Evolutionary conservation across 805 yeast species (phyloP).

Genomic region (Cyberlindnera meyerae): DNA sequence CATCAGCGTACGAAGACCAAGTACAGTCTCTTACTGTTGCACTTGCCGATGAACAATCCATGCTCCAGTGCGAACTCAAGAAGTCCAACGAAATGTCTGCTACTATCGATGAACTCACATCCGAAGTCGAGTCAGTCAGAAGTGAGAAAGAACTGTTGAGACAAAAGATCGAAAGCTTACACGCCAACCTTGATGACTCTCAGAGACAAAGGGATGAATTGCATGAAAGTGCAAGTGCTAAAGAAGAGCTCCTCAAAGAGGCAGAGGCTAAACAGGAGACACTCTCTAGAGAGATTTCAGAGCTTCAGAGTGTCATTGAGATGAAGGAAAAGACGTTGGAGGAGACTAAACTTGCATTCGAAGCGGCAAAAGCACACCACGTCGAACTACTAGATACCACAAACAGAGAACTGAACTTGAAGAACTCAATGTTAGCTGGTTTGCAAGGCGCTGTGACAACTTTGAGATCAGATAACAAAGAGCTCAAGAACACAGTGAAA

Average conservation of each 20-base stretch:
- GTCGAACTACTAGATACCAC: not conserved
- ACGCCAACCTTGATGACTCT: slow-evolving; percentile 2
- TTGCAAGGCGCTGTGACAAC: slow-evolving; percentile 13
- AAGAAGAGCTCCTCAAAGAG: slow-evolving; percentile 4
- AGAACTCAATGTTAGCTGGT: slow-evolving; percentile 10
- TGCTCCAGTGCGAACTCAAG: too few relatives aligned
- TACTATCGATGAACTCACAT: not conserved
- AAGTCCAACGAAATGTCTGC: slow-evolving; percentile 13
- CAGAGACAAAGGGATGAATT: slow-evolving; percentile 2
- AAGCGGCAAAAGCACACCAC: not conserved
- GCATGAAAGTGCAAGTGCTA: slow-evolving; percentile 2
- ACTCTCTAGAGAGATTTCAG: slow-evolving; percentile 1
- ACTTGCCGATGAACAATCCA: slow-evolving; percentile 5
- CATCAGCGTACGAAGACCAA: slow-evolving; percentile 16
- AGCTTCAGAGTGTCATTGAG: slow-evolving; percentile 1
- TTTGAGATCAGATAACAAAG: slow-evolving; percentile 1
- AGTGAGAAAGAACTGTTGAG: slow-evolving; percentile 2
- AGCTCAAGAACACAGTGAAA: not conserved
- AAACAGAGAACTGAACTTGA: slow-evolving; percentile 8
- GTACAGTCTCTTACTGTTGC: slow-evolving; percentile 11
- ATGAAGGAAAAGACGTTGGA: slow-evolving; percentile 1
- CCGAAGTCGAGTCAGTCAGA: not conserved
- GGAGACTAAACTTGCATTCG: slow-evolving; percentile 1
- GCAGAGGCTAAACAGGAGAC: slow-evolving; percentile 3
- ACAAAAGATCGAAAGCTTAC: too few relatives aligned